These are phyloP conservation scores for Kodamaea nitidulidarum DNA, from an alignment of 805 yeast genomes.

Conservation along the genomic window DNA sequence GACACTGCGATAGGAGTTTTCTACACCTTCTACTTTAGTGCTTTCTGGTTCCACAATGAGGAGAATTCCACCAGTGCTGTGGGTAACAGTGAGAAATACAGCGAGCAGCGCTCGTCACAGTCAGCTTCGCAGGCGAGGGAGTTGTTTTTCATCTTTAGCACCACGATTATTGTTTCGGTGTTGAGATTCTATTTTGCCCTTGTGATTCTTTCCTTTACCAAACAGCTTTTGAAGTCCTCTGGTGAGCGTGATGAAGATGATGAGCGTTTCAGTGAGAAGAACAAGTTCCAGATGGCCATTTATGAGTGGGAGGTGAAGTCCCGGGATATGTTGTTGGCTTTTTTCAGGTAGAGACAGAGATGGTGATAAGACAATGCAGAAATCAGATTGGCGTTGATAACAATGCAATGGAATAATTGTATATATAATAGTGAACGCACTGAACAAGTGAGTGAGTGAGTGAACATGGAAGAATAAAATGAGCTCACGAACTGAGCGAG, in stretches of 20 bases:
- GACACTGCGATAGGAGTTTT: constrained; percentile 67
- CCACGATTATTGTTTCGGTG: constrained; percentile 45
- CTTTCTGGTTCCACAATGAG: constrained; percentile 65
- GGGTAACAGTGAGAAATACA: constrained; percentile 19
- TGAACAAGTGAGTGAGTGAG: too few relatives aligned
- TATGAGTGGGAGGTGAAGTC: constrained; percentile 8
- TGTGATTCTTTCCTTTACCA: constrained; percentile 56
- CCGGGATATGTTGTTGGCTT: not conserved
- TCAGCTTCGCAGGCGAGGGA: constrained; percentile 60
- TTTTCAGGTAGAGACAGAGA: constrained; percentile 3
- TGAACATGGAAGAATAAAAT: too few relatives aligned
- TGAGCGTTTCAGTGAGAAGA: not conserved
- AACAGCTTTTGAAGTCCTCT: constrained; percentile 43
- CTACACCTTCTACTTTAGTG: constrained; percentile 70
- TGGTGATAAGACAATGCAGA: too few relatives aligned
- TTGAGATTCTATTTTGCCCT: constrained; percentile 58
- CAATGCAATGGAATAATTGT: too few relatives aligned
- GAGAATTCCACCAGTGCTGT: constrained; percentile 20
- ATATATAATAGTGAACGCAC: too few relatives aligned
- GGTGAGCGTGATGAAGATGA: constrained; percentile 16
- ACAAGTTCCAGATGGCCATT: constrained; percentile 5
- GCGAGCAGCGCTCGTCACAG: constrained; percentile 36
- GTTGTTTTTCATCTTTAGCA: constrained; percentile 50
- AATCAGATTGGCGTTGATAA: too few relatives aligned
- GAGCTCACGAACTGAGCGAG: too few relatives aligned